phyloP scores from a whole-genome alignment of 768 basidiomycete species.

The Mycena belliarum region DNA sequence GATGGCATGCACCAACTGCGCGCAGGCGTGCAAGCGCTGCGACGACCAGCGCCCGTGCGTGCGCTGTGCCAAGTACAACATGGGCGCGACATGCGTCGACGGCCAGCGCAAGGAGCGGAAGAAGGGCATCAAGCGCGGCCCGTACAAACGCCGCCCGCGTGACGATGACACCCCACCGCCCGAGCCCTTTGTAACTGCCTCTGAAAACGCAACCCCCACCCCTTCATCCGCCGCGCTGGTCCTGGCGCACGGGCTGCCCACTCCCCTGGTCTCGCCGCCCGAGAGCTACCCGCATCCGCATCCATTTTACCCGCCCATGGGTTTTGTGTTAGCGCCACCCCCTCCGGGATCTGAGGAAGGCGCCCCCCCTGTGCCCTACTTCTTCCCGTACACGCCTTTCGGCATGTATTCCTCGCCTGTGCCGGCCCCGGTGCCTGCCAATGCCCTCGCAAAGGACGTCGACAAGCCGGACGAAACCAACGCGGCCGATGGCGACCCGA shows the following conservation, averaged over 20 bases:
- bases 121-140: constrained; percentile 86
- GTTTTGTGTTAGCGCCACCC: constrained; percentile 4
- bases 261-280: too few species aligned
- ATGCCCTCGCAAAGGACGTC: background rate
- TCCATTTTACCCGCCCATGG: constrained; percentile 21
- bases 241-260: too few species aligned
- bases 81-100: constrained; percentile 76
- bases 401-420: constrained; percentile 12
- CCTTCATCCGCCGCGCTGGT: too few species aligned
- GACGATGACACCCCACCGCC: constrained; percentile 11
- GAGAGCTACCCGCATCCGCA: too few species aligned
- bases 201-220: too few species aligned
- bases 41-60: constrained; percentile 88
- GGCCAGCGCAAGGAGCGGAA: constrained; percentile 93
- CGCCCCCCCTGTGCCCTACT: constrained; percentile 16
- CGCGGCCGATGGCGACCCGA: background rate
- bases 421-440: too few species aligned
- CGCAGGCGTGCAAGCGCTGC: constrained; percentile 86
- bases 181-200: too few species aligned
- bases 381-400: constrained; percentile 17
- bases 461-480: too few species aligned
- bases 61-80: constrained; percentile 87
- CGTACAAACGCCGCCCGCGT: constrained; percentile 70
- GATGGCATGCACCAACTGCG: constrained; percentile 91
- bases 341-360: constrained; percentile 14